Percentiles rank a stretch among this genome's conserved stretches.
Evolutionary conservation across 805 yeast species (phyloP).

Genomic region (Zygosaccharomyces bailii): DNA sequence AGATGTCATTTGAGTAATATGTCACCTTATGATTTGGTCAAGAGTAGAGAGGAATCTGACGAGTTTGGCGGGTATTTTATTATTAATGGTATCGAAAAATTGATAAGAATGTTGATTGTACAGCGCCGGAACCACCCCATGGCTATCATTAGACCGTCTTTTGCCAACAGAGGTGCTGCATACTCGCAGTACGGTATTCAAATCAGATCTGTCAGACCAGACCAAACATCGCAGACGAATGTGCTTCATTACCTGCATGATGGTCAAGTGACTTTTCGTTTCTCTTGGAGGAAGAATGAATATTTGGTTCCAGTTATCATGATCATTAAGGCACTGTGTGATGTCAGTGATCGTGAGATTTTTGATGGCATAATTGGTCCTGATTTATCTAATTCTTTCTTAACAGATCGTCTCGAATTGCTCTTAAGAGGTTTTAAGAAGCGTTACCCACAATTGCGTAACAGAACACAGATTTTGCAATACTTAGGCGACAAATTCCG

Average conservation of each 20-base stretch:
- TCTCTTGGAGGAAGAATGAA: conserved; percentile 96
- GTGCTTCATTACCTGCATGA: conserved; percentile 94
- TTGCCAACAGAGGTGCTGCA: conserved; percentile 87
- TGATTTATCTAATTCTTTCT: conserved; percentile 81
- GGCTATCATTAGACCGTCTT: conserved; percentile 95
- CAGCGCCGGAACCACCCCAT: conserved; percentile 97
- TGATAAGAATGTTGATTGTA: conserved; percentile 94
- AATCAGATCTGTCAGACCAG: conserved; percentile 90
- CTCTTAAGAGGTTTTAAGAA: conserved; percentile 83
- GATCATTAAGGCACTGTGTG: conserved; percentile 85
- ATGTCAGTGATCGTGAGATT: conserved; percentile 90
- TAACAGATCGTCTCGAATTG: conserved; percentile 96
- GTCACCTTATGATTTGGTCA: conserved; percentile 78
- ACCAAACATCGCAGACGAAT: conserved; percentile 95
- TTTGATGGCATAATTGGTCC: conserved; percentile 95
- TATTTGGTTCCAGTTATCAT: conserved; percentile 89
- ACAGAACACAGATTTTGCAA: conserved; percentile 86
- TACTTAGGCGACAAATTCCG: conserved; percentile 95
- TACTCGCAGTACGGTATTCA: conserved; percentile 91
- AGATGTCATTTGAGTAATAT: conserved; percentile 85
- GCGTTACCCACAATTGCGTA: conserved; percentile 59
- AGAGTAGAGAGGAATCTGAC: conserved; percentile 82
- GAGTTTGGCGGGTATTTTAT: conserved; percentile 96
- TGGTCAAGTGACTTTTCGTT: conserved; percentile 94
- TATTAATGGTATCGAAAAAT: conserved; percentile 94